phyloP scores from a whole-genome alignment of 225 moss, liverwort and hornwort species.

The Neckera pumila region DNA sequence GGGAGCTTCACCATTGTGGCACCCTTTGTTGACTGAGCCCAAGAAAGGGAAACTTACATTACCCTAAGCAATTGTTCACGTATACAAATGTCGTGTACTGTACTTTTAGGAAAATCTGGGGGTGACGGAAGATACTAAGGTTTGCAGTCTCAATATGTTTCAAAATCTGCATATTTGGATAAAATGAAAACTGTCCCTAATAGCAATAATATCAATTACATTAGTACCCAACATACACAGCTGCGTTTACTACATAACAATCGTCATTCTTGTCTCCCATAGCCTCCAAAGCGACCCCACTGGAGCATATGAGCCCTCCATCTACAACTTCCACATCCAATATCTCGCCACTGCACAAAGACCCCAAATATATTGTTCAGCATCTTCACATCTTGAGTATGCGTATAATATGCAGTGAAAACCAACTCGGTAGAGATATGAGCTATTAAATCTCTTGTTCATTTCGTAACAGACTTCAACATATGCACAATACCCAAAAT shows the following conservation, averaged over 20 bases:
- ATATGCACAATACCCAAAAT: background rate
- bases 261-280: slow-evolving; percentile 97
- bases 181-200: background rate
- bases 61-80: background rate
- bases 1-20: too few relatives aligned
- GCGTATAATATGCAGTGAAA: background rate
- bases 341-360: slow-evolving; percentile 71
- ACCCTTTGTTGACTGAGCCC: too few relatives aligned
- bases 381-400: background rate
- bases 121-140: background rate
- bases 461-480: background rate
- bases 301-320: slow-evolving; percentile 94
- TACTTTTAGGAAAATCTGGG: background rate
- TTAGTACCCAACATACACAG: slow-evolving; percentile 82
- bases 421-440: background rate
- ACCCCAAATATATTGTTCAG: background rate
- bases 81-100: background rate
- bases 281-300: slow-evolving; percentile 83
- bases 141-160: background rate
- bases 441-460: too few relatives aligned
- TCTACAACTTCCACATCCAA: slow-evolving; percentile 82
- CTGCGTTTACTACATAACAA: slow-evolving; percentile 91
- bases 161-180: background rate
- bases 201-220: background rate
- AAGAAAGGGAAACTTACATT: background rate